Evolutionary conservation across 2,329 filamentous ascomycete species (phyloP), one percentile per base, ranked within the genome.

Genomic region (Whalleya microplaca): DNA sequence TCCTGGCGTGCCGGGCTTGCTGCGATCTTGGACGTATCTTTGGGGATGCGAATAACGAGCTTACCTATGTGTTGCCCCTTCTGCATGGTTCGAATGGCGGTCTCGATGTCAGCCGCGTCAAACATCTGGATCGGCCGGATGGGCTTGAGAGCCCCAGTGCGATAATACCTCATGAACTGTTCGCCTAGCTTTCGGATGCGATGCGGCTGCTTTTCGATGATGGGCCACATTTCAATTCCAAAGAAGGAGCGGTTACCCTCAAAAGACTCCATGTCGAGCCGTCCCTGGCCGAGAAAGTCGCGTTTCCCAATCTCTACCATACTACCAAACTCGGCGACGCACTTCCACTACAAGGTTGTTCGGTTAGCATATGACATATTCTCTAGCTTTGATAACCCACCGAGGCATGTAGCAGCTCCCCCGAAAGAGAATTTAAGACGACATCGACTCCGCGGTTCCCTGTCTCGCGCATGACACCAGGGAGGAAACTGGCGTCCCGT

Each of bases 301-400:
- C 55, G 51, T 43, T 75, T 76, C 2, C 75, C 58, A n/a, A 61
- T 50, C 32, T 61, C 55, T 2, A 61, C 46, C 55, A 61, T 58
- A 3, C 21, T 50, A 5, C 58, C 58, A 14, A 53, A 55, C 18
- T 55, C 48, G 2, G 58, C 54, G 21, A 61, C 58, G 21, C 58
- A 61, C 12, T 49, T 56, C 59, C 50, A 54, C 0, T 41, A 4
- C 23, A 27, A 9, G 23, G 4, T 27, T 37, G 32, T 37, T 37
- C 14, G 3, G 32, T 37, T 16, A 14, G 14, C 3, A 7, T 3
- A 12, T 37, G 32, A 16, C 32, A 16, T 3, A 51, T 5, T 37
- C 14, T 12, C 10, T 14, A 16, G 32, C 32, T 16, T 12, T 3
- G 32, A 37, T 14, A 37, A 37, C 32, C 14, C 14, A 48, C 46